Evolutionary conservation across 129 eudicot species (phyloP), one percentile per base, ranked within the genome.

Genomic region (Chrysanthemum lavandulifolium): DNA sequence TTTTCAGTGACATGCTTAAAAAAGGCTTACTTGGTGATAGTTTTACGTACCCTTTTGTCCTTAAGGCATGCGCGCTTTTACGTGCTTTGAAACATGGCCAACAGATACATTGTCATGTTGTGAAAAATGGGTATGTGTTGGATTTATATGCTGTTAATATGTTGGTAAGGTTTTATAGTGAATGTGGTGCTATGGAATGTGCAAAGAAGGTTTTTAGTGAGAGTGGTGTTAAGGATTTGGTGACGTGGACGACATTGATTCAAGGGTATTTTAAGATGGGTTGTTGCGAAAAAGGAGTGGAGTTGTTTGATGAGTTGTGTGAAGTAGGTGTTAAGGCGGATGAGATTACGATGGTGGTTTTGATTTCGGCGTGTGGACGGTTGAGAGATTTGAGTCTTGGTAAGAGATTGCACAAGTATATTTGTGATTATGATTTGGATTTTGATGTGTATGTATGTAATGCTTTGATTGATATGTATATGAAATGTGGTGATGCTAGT

Each of bases 211-310:
- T 82, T 78, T 85, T 85, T 52, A 77, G 78, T 73, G 55, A 29
- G 67, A 86, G 83, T 65, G 19, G 59, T 61, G 73, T 59, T 47
- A 21, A 76, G 74, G 90, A 82, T 56, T 73, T 82, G 84, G 81
- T 82, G 19, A 68, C 90, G 16, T 86, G 87, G 87, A 86, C 84
- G 1, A 77, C 79, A 2, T 77, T 82, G 72, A 77, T 86, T 77
- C 85, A 86, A 70, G 85, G 83, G 50, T 86, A 76, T 71, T 83
- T 79, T 11, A 40, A 73, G 5, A 76, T 36, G 40, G 84, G 85
- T 58, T 61, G 45, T 16, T 77, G 54, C 43, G 52, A 56, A 52
- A 78, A 85, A 72, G 90, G 81, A n/a, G 18, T 82, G 0, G 23
- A 70, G 36, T 76, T 65, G 54, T 82, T 85, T 68, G 55, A 79